A percentile compares a stretch with the other conserved stretches of the same genome.
Conservation (phyloP, 169 alveolate species). For the Blepharisma undulans region DNA sequence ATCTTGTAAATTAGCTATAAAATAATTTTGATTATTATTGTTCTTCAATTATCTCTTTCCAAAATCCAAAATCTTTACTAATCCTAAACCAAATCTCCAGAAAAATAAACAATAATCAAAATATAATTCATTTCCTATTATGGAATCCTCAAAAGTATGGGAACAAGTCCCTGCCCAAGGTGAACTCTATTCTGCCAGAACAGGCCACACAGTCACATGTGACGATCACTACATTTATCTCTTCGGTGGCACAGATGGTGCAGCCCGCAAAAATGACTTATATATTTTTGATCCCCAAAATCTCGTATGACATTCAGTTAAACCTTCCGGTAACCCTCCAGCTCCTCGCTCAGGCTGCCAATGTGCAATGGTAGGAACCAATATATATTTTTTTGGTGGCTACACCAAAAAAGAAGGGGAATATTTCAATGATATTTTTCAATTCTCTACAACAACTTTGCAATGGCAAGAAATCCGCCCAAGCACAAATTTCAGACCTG, state of each 20-base stretch:
- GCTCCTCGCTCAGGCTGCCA: slow-evolving; percentile 81
- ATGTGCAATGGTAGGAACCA: slow-evolving; percentile 44
- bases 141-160: slow-evolving; percentile 4
- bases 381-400: slow-evolving; percentile 83
- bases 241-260: slow-evolving; percentile 87
- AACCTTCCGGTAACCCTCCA: slow-evolving; percentile 64
- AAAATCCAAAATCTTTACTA: neutral
- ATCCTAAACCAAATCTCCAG: neutral
- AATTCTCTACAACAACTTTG: slow-evolving; percentile 13
- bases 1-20: neutral
- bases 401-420: slow-evolving; percentile 87
- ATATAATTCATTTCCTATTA: neutral
- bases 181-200: slow-evolving; percentile 48
- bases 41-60: no score
- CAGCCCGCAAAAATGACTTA: slow-evolving; percentile 76
- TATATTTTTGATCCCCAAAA: slow-evolving; percentile 51
- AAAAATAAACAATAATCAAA: neutral
- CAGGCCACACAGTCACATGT: slow-evolving; percentile 78
- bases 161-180: neutral
- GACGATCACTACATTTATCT: slow-evolving; percentile 58
- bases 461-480: slow-evolving; percentile 28
- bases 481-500: slow-evolving; percentile 47
- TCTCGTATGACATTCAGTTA: slow-evolving; percentile 47
- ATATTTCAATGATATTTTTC: slow-evolving; percentile 81
- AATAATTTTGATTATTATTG: no score